A percentile compares a stretch with the other conserved stretches of the same genome.
phyloP scores from a whole-genome alignment of 176 grass and related monocot species.

The Oryza officinalis region DNA sequence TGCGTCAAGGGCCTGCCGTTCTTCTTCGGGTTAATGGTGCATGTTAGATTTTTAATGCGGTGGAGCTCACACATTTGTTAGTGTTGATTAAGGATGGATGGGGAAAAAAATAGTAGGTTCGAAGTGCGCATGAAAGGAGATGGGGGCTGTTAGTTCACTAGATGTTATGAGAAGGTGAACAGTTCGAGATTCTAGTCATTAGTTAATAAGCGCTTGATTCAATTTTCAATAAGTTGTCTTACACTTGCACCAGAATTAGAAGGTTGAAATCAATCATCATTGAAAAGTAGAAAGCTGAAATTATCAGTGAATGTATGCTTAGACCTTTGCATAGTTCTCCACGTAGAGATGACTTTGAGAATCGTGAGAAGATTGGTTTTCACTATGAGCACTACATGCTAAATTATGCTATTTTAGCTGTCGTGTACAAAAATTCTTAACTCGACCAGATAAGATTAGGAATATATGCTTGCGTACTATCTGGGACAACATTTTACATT shows the following conservation, averaged over 20 bases:
- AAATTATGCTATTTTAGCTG: background rate
- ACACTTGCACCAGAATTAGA: background rate
- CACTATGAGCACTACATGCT: background rate
- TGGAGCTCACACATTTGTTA: background rate
- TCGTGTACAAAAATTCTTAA: background rate
- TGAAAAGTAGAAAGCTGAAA: background rate
- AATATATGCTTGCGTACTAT: background rate
- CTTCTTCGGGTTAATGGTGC: too few relatives aligned
- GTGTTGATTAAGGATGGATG: background rate
- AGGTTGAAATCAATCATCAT: too few relatives aligned
- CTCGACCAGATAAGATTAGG: background rate
- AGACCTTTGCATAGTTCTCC: too few relatives aligned
- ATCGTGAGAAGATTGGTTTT: background rate
- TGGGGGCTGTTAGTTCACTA: background rate
- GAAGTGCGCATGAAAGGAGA: background rate
- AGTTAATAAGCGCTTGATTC: background rate
- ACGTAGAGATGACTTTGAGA: background rate
- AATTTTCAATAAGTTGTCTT: background rate
- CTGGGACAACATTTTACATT: background rate
- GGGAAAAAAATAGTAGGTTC: background rate
- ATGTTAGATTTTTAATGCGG: background rate
- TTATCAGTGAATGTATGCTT: background rate
- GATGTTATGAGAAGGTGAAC: background rate
- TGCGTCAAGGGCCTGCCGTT: background rate
- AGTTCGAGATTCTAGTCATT: background rate